Base-by-base conservation (phyloP, 2,329 filamentous ascomycete genomes). In the Verruconis gallopava region DNA sequence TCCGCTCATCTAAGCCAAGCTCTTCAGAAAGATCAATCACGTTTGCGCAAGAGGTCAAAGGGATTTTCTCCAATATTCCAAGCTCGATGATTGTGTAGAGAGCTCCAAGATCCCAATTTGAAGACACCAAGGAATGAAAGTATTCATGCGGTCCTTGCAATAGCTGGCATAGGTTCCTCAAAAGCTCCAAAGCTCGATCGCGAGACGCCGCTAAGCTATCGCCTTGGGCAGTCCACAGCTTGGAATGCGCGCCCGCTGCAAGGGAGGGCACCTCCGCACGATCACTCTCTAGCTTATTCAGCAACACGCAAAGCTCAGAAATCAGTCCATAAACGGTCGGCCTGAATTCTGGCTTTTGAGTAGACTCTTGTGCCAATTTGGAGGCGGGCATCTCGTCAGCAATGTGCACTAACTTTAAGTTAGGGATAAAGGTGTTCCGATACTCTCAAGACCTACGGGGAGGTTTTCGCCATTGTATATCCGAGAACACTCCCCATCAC, bases 81-180 rank as follows among this genome's bases (percentile, higher is more conserved):
- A 48, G 48, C 21, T 42, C 40, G 12, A 48, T 37, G 20, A 49
- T 15, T 4, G 48, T 44, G 30, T 50, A 49, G 17, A 50, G 35
- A 13, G 48, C 48, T 5, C 48, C 48, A 18, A 44, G 37, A 17
- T 50, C 48, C 48, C 47, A 49, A 18, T 50, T 50, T 13, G 48
- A 33, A 4, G 45, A 43, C 18, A 49, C 46, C 21, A 44, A 49
- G 37, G 48, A 47, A 28, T 50, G 48, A 13, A 50, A 39, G 20
- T 40, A 48, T 3, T 37, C 44, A 35, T 49, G 45, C 14, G 48
- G 48, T 21, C 46, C 48, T 3, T 44, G 14, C 14, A 49, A 21
- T 13, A 49, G 39, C 22, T 41, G 44, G 12, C 11, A 30, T 11
- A 50, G 33, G 13, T 44, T 38, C 20, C 46, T 33, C 2, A 37